Evolutionary conservation across 2,329 filamentous ascomycete species (phyloP), one percentile per base, ranked within the genome.

Genomic region (Beauveria medogensis): DNA sequence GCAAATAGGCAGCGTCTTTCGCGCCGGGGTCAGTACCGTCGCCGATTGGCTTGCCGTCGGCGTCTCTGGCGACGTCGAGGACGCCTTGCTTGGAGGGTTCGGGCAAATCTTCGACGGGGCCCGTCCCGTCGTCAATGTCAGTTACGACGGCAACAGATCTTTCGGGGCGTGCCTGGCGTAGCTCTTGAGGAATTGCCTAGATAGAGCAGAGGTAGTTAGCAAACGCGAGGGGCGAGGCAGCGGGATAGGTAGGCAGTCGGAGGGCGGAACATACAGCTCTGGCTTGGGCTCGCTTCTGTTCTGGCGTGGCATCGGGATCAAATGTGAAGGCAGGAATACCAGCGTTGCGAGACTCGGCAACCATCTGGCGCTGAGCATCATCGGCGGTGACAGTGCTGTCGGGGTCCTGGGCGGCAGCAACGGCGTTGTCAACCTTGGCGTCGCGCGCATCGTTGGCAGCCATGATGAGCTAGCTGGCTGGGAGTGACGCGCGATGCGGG

Each of bases 281-380:
- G 24, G 89, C 87, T 71, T 92, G 90, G 37, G 88, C 88, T 63
- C 83, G 87, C 79, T 99, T 99, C 74, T 96, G 82, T 72, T 92
- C 90, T 1, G 88, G 82, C 48, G 82, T 87, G 47, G 92, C 92
- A 78, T 96, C 77, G 1, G 94, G 91, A 71, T 99, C 83, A 76
- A 97, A 99, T 64, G 87, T 84, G 72, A 90, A 94, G 65, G 91
- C 92, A 34, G 87, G 78, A 26, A 89, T 84, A 47, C 94, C 94
- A 14, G 88, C 90, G 68, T 89, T 88, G 69, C 82, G 85, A 66
- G 90, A 91, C 73, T 96, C 87, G 59, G 90, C 80, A 28, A 96
- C 81, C 54, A 97, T 82, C 68, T 84, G 83, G 66, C 83, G 80
- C 75, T 96, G 83, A 37, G 90, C 90, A 65, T 87, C 85, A 46